Percentiles rank a stretch among this genome's conserved stretches.
phyloP scores from a whole-genome alignment of 176 grass and related monocot genomes.

The Carex kokanica region DNA sequence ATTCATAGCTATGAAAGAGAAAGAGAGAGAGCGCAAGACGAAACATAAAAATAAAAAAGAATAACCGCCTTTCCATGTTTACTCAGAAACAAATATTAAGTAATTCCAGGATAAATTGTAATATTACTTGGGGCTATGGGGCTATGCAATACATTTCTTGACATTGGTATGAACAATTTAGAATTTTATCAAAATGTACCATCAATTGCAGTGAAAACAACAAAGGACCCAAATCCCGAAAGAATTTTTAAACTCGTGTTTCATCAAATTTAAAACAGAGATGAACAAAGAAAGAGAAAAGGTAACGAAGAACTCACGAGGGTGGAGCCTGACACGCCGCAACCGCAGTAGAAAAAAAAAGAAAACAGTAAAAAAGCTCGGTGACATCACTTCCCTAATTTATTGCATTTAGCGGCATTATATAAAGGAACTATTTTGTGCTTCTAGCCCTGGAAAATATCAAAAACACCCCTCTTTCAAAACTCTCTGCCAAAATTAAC shows the following conservation, averaged over 20 bases:
- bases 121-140: too few species aligned
- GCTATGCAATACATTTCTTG: too few species aligned
- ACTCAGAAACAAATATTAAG: constrained; percentile 28
- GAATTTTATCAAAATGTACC: constrained; percentile 33
- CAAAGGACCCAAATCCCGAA: constrained; percentile 31
- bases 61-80: not conserved
- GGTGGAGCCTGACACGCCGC: not conserved
- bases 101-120: constrained; percentile 30
- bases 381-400: constrained; percentile 28
- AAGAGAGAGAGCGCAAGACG: constrained; percentile 3
- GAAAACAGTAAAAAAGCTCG: not conserved
- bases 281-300: constrained; percentile 41
- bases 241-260: constrained; percentile 41
- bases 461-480: not conserved
- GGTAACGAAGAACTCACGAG: constrained; percentile 33
- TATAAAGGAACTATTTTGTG: not conserved
- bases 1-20: constrained; percentile 29
- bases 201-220: constrained; percentile 9
- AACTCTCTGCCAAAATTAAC: not conserved
- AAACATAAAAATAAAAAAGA: constrained; percentile 22
- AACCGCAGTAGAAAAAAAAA: not conserved
- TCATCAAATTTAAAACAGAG: constrained; percentile 28
- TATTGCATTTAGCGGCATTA: not conserved
- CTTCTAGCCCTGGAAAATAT: not conserved
- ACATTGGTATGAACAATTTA: constrained; percentile 8